A percentile compares a stretch with the other conserved stretches of the same genome.
These are phyloP conservation scores for Thalassiosira profunda DNA, from an alignment of 108 stramenopile species.

Conservation along the genomic window DNA sequence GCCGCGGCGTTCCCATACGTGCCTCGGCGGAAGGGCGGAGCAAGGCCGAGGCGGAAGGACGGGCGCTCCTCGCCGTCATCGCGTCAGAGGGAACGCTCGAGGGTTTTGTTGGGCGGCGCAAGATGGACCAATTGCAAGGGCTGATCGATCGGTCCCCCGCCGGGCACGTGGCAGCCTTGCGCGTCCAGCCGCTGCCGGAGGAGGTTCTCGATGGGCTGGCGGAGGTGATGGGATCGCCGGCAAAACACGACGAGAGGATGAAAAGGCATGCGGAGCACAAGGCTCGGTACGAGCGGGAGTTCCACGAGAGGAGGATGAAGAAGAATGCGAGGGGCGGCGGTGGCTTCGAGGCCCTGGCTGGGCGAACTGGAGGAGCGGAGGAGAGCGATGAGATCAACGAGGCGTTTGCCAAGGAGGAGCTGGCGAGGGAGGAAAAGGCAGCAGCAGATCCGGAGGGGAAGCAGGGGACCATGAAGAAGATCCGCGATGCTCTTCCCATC, in stretches of 20 bases:
- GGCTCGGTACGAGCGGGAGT: not conserved
- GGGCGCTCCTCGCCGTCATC: not conserved
- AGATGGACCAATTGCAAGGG: not conserved
- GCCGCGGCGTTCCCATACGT: constrained; percentile 1
- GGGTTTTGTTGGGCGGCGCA: constrained; percentile 1
- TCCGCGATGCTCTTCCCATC: constrained; percentile 90
- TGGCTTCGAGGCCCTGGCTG: too few relatives aligned
- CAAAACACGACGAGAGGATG: not conserved
- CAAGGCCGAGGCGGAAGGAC: constrained; percentile 5
- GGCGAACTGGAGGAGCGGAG: too few relatives aligned
- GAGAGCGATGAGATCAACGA: constrained; percentile 1
- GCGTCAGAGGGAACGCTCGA: not conserved
- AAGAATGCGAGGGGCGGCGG: not conserved
- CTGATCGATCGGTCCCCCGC: not conserved
- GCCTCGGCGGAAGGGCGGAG: not conserved
- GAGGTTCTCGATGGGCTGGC: not conserved
- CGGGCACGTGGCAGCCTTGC: constrained; percentile 2
- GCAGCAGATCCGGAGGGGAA: not conserved
- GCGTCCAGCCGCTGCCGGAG: not conserved
- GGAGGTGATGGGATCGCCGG: constrained; percentile 2
- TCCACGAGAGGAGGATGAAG: not conserved
- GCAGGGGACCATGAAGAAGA: constrained; percentile 7
- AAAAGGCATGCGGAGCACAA: not conserved
- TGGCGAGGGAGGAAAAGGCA: constrained; percentile 5
- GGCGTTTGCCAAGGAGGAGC: constrained; percentile 1